Conservation (phyloP, 2,329 filamentous ascomycete genomes). For the Scedosporium boydii region DNA sequence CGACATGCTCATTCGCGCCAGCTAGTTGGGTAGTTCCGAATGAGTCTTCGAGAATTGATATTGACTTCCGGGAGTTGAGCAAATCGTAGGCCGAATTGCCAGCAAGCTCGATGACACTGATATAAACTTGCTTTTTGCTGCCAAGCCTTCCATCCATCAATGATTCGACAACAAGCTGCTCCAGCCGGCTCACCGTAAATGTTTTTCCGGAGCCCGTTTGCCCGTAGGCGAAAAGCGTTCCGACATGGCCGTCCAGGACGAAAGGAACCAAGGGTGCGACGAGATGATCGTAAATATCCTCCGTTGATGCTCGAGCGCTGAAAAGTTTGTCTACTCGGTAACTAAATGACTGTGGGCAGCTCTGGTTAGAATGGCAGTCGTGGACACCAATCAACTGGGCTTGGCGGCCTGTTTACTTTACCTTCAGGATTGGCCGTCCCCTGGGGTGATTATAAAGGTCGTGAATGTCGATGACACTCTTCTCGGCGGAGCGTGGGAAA, state of each 20-base stretch:
- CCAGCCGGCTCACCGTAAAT: conserved; percentile 30
- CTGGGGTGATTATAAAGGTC: conserved; percentile 23
- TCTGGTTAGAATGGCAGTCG: too few relatives aligned
- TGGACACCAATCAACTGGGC: background rate
- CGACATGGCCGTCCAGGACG: conserved; percentile 35
- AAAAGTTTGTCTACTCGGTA: background rate
- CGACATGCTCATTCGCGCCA: conserved; percentile 28
- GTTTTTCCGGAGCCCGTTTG: conserved; percentile 41
- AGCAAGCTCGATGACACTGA: conserved; percentile 29
- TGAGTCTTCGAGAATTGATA: conserved; percentile 35
- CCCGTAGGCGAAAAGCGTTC: conserved; percentile 39
- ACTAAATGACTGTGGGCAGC: background rate
- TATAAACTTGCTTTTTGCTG: conserved; percentile 20
- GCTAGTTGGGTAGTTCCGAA: conserved; percentile 33
- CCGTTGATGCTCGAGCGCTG: background rate
- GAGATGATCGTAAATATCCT: background rate
- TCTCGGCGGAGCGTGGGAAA: conserved; percentile 13
- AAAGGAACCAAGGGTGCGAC: conserved; percentile 32
- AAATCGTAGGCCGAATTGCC: conserved; percentile 29
- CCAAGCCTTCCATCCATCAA: conserved; percentile 18
- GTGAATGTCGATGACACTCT: conserved; percentile 24
- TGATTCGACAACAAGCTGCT: conserved; percentile 27
- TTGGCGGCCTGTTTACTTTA: conserved; percentile 13
- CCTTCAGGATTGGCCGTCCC: conserved; percentile 21
- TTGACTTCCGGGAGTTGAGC: conserved; percentile 28